These are phyloP conservation scores for Trifolium subterraneum DNA, from an alignment of 306 rosid genomes.

Conservation along the genomic window DNA sequence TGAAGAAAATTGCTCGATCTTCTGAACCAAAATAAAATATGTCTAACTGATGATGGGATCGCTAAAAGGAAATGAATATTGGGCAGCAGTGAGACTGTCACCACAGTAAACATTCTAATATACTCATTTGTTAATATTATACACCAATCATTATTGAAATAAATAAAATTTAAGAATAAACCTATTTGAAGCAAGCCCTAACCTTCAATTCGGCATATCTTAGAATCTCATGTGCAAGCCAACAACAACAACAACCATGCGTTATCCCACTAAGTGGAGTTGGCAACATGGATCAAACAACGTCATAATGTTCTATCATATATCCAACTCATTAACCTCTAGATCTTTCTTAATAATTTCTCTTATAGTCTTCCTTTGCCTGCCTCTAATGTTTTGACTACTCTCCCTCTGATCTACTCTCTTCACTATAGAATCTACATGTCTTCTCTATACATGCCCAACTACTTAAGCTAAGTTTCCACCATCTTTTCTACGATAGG, in stretches of 20 bases:
- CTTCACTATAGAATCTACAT: too few relatives aligned
- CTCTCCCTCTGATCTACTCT: too few relatives aligned
- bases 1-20: conserved; percentile 13
- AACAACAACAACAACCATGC: background rate
- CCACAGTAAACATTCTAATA: conserved; percentile 5
- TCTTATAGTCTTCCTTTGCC: too few relatives aligned
- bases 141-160: background rate
- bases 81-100: conserved; percentile 18
- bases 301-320: too few relatives aligned
- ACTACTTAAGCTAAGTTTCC: too few relatives aligned
- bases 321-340: too few relatives aligned
- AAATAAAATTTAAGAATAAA: background rate
- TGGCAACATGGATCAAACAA: too few relatives aligned
- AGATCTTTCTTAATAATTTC: too few relatives aligned
- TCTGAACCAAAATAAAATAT: conserved; percentile 22
- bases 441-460: too few relatives aligned
- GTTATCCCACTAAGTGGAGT: too few relatives aligned
- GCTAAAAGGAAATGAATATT: conserved; percentile 17
- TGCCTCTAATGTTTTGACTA: too few relatives aligned
- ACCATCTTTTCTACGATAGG: too few relatives aligned
- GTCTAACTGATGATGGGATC: background rate
- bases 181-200: conserved; percentile 3
- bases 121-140: conserved; percentile 15
- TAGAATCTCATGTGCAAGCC: background rate
- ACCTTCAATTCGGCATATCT: conserved; percentile 12